A percentile compares a stretch with the other conserved stretches of the same genome.
Evolutionary conservation across 768 basidiomycete genomes (phyloP).

Genomic region (Mycena crocata): DNA sequence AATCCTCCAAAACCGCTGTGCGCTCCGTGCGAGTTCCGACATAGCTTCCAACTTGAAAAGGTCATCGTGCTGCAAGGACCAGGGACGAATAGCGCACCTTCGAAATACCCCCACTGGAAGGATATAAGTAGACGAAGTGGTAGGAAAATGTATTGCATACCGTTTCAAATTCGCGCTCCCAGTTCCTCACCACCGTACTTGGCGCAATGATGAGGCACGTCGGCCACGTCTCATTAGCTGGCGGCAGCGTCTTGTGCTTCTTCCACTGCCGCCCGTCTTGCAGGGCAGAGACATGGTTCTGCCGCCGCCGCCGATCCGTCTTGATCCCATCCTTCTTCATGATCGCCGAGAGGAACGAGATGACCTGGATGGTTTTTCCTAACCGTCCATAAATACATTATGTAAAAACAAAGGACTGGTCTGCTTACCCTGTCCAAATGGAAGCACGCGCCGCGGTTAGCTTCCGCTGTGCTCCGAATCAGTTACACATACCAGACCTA

Average conservation of each 20-base stretch:
- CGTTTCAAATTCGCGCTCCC: slow-evolving; percentile 89
- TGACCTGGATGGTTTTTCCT: slow-evolving; percentile 97
- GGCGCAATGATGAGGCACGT: slow-evolving; percentile 92
- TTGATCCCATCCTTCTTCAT: slow-evolving; percentile 83
- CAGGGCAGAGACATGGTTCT: slow-evolving; percentile 71
- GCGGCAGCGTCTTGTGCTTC: slow-evolving; percentile 64
- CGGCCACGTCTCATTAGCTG: slow-evolving; percentile 81
- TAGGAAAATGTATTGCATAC: slow-evolving; percentile 50
- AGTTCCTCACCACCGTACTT: slow-evolving; percentile 85
- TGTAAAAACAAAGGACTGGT: slow-evolving; percentile 4
- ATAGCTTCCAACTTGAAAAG: slow-evolving; percentile 67
- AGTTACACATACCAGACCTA: slow-evolving; percentile 3
- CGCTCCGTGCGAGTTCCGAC: slow-evolving; percentile 65
- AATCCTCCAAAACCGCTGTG: slow-evolving; percentile 70
- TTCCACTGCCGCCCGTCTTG: slow-evolving; percentile 71
- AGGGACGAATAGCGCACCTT: slow-evolving; percentile 44
- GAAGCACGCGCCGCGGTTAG: slow-evolving; percentile 18
- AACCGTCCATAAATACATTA: slow-evolving; percentile 37
- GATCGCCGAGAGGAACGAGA: slow-evolving; percentile 89
- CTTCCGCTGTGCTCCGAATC: not conserved
- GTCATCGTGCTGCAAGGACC: not conserved
- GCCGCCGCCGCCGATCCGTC: slow-evolving; percentile 75
- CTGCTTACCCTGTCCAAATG: not conserved
- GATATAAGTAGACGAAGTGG: slow-evolving; percentile 3
- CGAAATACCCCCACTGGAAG: slow-evolving; percentile 92